Evolutionary conservation across 2,329 filamentous ascomycete genomes (phyloP).

Genomic region (Blastomyces percursus): DNA sequence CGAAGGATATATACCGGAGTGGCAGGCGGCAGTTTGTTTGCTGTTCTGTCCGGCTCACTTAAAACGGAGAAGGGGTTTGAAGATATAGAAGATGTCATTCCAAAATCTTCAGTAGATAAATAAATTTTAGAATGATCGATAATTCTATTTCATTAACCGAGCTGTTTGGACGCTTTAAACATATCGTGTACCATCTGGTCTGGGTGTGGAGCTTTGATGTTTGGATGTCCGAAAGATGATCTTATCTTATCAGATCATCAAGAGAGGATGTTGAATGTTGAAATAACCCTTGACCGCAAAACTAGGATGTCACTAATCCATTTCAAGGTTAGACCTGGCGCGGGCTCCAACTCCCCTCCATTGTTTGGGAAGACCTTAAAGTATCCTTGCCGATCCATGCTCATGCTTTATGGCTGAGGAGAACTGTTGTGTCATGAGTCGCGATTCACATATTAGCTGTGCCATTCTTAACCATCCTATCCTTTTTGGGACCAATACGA

Average conservation of each 20-base stretch:
- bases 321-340: too few relatives aligned
- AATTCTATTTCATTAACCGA: neutral
- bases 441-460: too few relatives aligned
- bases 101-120: neutral
- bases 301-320: neutral
- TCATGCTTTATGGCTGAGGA: neutral
- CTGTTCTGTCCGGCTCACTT: neutral
- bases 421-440: neutral
- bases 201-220: neutral
- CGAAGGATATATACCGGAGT: conserved; percentile 63
- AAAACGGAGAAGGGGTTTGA: neutral
- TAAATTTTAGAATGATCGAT: neutral
- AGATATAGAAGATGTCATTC: neutral
- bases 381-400: neutral
- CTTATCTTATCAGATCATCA: conserved; percentile 4
- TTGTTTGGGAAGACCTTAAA: neutral
- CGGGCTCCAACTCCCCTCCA: too few relatives aligned
- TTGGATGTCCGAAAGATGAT: neutral
- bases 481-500: neutral
- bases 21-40: conserved; percentile 33
- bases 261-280: neutral
- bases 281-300: neutral
- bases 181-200: neutral
- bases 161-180: neutral
- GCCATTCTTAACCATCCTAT: neutral